Conservation (phyloP, 2,329 filamentous ascomycete genomes). For the Myriosclerotinia duriaeana region DNA sequence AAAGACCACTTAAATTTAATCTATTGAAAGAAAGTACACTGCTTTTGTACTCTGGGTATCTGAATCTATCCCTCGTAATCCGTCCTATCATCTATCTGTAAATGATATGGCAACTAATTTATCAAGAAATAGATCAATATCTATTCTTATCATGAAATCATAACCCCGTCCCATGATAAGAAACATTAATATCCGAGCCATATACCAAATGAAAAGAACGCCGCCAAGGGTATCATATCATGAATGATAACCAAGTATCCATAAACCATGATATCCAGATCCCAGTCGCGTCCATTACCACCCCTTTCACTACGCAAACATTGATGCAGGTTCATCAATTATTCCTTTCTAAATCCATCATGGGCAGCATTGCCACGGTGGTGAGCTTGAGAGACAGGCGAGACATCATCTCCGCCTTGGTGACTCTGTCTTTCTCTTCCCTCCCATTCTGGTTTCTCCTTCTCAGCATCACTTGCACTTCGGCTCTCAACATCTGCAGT, state of each 20-base stretch:
- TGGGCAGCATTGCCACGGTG: slow-evolving; percentile 16
- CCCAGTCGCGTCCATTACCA: slow-evolving; percentile 12
- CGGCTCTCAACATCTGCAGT: slow-evolving; percentile 37
- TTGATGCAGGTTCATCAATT: background rate
- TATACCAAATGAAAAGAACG: slow-evolving; percentile 11
- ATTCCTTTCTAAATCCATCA: slow-evolving; percentile 22
- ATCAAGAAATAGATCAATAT: background rate
- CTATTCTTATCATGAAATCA: background rate
- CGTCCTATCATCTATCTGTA: background rate
- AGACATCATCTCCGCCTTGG: background rate
- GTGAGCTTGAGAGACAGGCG: background rate
- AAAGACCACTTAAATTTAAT: background rate
- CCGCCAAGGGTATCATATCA: slow-evolving; percentile 16
- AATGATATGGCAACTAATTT: background rate
- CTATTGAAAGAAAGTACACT: background rate
- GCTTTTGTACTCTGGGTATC: slow-evolving; percentile 14
- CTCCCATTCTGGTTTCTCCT: slow-evolving; percentile 12
- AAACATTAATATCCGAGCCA: slow-evolving; percentile 17
- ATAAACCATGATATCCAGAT: slow-evolving; percentile 13
- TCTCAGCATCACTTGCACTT: slow-evolving; percentile 28
- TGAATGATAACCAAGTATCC: slow-evolving; percentile 14
- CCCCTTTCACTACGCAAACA: background rate
- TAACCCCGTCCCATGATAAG: slow-evolving; percentile 11
- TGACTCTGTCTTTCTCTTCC: slow-evolving; percentile 8
- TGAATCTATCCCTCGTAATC: background rate